These are phyloP conservation scores for Chenopodium album DNA, from an alignment of 148 eudicot genomes.

Conservation along the genomic window DNA sequence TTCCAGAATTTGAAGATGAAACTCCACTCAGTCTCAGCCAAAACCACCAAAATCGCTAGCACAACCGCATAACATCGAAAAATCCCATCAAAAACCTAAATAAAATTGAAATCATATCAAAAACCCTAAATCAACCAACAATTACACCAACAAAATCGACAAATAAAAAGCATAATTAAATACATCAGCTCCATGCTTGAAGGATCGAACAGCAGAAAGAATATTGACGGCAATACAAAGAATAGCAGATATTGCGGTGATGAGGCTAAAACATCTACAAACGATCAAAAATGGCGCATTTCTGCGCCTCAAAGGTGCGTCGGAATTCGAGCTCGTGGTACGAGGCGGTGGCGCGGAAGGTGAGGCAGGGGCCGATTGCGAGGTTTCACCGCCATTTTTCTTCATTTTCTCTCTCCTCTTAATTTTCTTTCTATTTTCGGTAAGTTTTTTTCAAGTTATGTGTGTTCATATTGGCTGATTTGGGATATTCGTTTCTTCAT, in stretches of 20 bases:
- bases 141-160: background rate
- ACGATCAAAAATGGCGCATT: slow-evolving; percentile 60
- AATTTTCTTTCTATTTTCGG: background rate
- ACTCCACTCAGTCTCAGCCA: slow-evolving; percentile 93
- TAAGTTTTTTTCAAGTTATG: background rate
- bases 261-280: slow-evolving; percentile 65
- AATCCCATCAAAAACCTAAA: slow-evolving; percentile 73
- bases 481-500: slow-evolving; percentile 6
- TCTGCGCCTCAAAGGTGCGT: slow-evolving; percentile 34
- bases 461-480: slow-evolving; percentile 1
- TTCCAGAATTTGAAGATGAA: slow-evolving; percentile 62
- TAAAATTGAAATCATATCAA: background rate
- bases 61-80: slow-evolving; percentile 87
- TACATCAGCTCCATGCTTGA: slow-evolving; percentile 71
- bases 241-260: slow-evolving; percentile 56
- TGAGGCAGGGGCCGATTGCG: slow-evolving; percentile 5
- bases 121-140: background rate
- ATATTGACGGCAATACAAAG: slow-evolving; percentile 74
- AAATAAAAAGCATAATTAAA: background rate
- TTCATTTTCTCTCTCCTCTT: background rate
- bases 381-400: slow-evolving; percentile 22
- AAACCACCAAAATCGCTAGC: slow-evolving; percentile 57
- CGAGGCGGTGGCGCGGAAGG: background rate
- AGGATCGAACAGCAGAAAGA: slow-evolving; percentile 71
- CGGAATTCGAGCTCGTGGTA: slow-evolving; percentile 4